Evolutionary conservation across 2,329 filamentous ascomycete species (phyloP).

Genomic region (Monosporascus sp.): DNA sequence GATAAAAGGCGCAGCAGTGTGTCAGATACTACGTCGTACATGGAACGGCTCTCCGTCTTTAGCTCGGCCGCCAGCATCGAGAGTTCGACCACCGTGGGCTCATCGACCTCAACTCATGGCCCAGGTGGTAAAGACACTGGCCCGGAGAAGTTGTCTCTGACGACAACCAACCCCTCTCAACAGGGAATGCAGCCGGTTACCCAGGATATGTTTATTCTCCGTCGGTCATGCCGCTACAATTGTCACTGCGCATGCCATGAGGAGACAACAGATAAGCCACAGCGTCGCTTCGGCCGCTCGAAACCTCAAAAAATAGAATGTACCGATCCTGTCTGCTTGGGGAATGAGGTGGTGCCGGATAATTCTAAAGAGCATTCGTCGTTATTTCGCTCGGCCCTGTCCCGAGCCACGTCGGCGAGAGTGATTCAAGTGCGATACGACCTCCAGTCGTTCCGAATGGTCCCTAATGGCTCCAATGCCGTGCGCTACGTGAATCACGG

Average conservation of each 20-base stretch:
- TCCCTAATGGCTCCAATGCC: not conserved
- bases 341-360: not conserved
- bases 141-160: too few relatives aligned
- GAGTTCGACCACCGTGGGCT: too few relatives aligned
- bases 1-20: too few relatives aligned
- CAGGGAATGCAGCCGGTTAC: not conserved
- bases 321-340: too few relatives aligned
- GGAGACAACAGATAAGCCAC: not conserved
- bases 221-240: not conserved
- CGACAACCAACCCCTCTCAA: too few relatives aligned
- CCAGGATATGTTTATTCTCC: not conserved
- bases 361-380: not conserved
- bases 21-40: too few relatives aligned
- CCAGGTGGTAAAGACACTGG: too few relatives aligned
- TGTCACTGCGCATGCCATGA: not conserved
- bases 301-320: too few relatives aligned
- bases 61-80: too few relatives aligned
- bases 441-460: not conserved
- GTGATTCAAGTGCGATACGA: not conserved
- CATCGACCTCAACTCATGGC: too few relatives aligned
- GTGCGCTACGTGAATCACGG: not conserved
- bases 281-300: too few relatives aligned
- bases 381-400: not conserved
- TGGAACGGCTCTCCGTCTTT: too few relatives aligned
- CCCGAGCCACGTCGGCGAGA: not conserved